phyloP scores from a whole-genome alignment of 1,139 yeast genomes.

The Blastobotrys elegans region DNA sequence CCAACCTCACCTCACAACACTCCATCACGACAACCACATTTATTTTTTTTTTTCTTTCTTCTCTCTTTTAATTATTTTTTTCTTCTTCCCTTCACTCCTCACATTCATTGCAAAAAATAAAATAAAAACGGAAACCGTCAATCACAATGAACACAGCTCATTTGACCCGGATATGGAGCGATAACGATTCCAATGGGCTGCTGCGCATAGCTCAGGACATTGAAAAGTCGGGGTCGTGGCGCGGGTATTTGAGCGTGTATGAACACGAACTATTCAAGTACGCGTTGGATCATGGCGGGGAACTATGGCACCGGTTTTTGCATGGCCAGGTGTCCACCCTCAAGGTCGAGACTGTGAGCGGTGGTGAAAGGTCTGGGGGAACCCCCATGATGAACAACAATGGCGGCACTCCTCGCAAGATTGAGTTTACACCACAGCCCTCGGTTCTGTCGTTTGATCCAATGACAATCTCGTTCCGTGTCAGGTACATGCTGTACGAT shows the following conservation, averaged over 20 bases:
- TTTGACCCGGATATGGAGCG: constrained; percentile 32
- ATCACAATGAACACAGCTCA: background rate
- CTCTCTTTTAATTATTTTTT: background rate
- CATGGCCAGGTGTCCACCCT: constrained; percentile 27
- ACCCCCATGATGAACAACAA: background rate
- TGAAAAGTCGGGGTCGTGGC: constrained; percentile 37
- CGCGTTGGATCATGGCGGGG: constrained; percentile 32
- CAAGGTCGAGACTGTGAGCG: constrained; percentile 2
- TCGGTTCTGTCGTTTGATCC: constrained; percentile 27
- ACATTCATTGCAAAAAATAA: background rate
- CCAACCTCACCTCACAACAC: background rate
- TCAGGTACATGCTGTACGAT: constrained; percentile 41
- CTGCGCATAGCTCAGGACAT: constrained; percentile 36
- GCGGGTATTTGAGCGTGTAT: constrained; percentile 34
- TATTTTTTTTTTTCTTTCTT: constrained; percentile 1
- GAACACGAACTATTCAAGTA: constrained; percentile 36
- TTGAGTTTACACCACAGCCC: constrained; percentile 11
- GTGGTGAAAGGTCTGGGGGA: background rate
- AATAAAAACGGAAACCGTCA: background rate
- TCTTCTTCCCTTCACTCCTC: background rate
- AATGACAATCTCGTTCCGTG: constrained; percentile 35
- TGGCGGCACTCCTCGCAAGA: constrained; percentile 7
- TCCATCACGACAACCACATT: background rate
- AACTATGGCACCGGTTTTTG: constrained; percentile 34
- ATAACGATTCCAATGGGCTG: constrained; percentile 33